Base-by-base conservation (phyloP, 2,329 filamentous ascomycete genomes). In the Aureobasidium zeae region DNA sequence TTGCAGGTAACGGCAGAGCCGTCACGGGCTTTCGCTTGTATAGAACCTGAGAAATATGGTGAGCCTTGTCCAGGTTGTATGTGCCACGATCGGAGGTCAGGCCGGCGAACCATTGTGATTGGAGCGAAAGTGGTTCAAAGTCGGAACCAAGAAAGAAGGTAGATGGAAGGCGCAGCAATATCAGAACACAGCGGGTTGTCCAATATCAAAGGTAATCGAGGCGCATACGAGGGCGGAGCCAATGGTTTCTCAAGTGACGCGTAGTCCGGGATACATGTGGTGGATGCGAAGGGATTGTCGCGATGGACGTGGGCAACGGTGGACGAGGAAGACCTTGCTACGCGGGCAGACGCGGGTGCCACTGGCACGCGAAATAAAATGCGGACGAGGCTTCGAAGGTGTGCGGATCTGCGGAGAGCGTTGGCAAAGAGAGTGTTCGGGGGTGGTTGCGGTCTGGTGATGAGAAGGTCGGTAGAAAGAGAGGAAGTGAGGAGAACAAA, bases 11-110 rank as follows among this genome's bases (percentile, higher is more conserved):
- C 37, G 83, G 74, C 53, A 88, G 70, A 61, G 86, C 83, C 66
- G 85, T 80, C 59, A 96, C 87, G 46, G 88, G 88, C 67, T 96
- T 96, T 57, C 91, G 79, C 70, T 96, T 96, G 66, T 85, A 95
- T 52, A 94, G 75, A 55, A 98, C 89, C 89, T 96, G 59, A 42
- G 32, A 32, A 24, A 20, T 5, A 37, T 28, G 26, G 32, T 44
- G 11, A 44, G 41, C 13, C 25, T 13, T 19, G 19, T 39, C 17
- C 16, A 20, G 41, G 39, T 16, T 42, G 35, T 20, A 25, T 20
- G 21, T 34, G 28, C 21, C 19, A 24, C 30, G 19, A 11, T 36
- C 11, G 12, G 12, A 12, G 6, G 11, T 15, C 11, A 26, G 24
- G 28, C n/a, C n/a, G n/a, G 33, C 44, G 20, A 36, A 49, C 48